Evolutionary conservation across 139 green algal species (phyloP).

Genomic region (Closterium sp.): DNA sequence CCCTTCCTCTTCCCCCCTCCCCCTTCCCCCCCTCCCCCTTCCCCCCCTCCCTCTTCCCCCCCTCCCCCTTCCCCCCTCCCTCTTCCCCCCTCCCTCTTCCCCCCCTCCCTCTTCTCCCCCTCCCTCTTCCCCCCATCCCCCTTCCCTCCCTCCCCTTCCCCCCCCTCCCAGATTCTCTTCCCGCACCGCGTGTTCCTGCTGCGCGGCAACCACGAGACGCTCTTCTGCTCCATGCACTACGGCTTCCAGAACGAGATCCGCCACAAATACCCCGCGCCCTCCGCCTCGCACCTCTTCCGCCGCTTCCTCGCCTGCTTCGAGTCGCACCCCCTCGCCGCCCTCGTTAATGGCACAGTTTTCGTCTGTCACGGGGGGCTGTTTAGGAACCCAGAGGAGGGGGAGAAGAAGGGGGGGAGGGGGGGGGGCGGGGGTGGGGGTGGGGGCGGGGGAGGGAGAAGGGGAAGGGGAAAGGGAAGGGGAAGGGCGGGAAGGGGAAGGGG

Average conservation of each 20-base stretch:
- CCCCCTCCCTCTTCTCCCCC: background rate
- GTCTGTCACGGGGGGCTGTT: slow-evolving; percentile 88
- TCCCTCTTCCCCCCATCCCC: background rate
- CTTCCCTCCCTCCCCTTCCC: background rate
- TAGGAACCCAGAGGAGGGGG: slow-evolving; percentile 35
- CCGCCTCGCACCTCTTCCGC: slow-evolving; percentile 36
- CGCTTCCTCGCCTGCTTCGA: slow-evolving; percentile 47
- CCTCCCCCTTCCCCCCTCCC: too few species aligned
- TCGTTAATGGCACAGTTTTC: slow-evolving; percentile 68
- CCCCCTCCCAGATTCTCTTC: slow-evolving; percentile 7
- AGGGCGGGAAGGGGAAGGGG: background rate
- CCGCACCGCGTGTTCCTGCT: slow-evolving; percentile 61
- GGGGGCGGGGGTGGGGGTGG: background rate
- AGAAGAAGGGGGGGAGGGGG: slow-evolving; percentile 35
- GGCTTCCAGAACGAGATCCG: slow-evolving; percentile 71
- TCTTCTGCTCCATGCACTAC: slow-evolving; percentile 77
- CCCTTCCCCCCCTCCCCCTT: too few species aligned
- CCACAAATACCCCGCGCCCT: slow-evolving; percentile 55
- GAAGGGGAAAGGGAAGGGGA: background rate
- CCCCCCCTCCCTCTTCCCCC: too few species aligned
- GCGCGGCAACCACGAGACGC: slow-evolving; percentile 84
- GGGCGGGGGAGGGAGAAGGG: background rate
- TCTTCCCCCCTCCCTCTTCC: background rate
- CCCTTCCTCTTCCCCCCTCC: too few species aligned
- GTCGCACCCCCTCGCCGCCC: slow-evolving; percentile 58